These are phyloP conservation scores for Podila clonocystis DNA, from an alignment of 192 early-diverging fungal genomes.

Conservation along the genomic window DNA sequence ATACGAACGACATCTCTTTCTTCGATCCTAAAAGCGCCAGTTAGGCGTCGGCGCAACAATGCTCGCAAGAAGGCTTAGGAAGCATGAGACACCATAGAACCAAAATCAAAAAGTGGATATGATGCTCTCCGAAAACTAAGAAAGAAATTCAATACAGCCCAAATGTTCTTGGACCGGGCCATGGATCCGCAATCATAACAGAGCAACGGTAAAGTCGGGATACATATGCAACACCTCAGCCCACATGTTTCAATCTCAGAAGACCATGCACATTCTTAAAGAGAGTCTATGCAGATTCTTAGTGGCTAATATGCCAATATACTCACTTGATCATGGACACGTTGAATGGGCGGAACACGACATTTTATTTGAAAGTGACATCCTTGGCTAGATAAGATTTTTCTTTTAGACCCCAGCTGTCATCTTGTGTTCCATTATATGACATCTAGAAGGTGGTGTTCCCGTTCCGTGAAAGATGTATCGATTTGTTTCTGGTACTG, in stretches of 20 bases:
- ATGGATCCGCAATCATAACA: conserved; percentile 1
- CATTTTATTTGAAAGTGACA: not conserved
- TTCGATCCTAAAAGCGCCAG: conserved; percentile 1
- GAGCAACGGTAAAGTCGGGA: conserved; percentile 1
- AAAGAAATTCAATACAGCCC: conserved; percentile 1
- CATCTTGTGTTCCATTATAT: too few relatives aligned
- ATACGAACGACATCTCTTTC: not conserved
- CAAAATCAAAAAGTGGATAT: conserved; percentile 5
- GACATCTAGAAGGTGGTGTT: not conserved
- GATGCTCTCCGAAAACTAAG: not conserved
- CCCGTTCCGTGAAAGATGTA: conserved; percentile 1
- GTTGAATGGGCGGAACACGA: conserved; percentile 2
- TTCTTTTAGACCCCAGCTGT: not conserved
- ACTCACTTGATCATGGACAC: conserved; percentile 1
- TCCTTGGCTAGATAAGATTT: conserved; percentile 4
- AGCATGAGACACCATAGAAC: conserved; percentile 3
- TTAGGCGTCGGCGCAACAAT: not conserved
- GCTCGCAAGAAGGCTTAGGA: not conserved
- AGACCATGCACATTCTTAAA: conserved; percentile 2
- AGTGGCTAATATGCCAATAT: conserved; percentile 2
- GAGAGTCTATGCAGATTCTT: conserved; percentile 2
- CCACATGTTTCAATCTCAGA: conserved; percentile 2
- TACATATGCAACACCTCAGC: not conserved
- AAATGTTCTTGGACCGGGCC: conserved; percentile 1
- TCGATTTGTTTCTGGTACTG: not conserved